phyloP scores from a whole-genome alignment of 139 green algal genomes.

The Pleodorina starrii region DNA sequence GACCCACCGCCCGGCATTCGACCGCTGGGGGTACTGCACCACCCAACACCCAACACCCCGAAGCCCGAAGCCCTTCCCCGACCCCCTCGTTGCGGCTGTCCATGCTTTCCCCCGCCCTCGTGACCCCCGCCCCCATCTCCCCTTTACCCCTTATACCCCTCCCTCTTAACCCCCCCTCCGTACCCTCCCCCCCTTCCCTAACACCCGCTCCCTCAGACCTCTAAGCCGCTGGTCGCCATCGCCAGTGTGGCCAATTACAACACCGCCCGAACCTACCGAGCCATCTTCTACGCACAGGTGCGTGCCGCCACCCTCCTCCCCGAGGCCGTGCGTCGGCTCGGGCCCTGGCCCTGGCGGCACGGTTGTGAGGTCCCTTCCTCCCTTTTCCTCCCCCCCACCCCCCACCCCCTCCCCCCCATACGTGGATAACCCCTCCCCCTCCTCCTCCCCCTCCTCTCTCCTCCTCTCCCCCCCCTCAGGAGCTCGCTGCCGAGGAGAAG shows the following conservation, averaged over 20 bases:
- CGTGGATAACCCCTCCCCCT: neutral
- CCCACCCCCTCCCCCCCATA: neutral
- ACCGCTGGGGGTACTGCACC: too few relatives aligned
- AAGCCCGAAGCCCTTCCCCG: too few relatives aligned
- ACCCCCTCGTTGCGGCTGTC: too few relatives aligned
- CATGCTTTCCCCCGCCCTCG: too few relatives aligned
- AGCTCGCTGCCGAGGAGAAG: constrained; percentile 23
- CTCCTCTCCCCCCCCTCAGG: neutral
- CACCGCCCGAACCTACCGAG: constrained; percentile 16
- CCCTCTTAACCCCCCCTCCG: too few relatives aligned
- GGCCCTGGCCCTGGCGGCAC: neutral
- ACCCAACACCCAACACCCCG: too few relatives aligned
- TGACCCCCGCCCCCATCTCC: too few relatives aligned
- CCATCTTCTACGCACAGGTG: constrained; percentile 34
- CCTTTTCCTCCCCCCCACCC: neutral
- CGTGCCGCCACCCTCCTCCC: neutral
- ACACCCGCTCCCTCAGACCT: neutral
- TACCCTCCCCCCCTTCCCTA: neutral
- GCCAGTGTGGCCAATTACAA: constrained; percentile 34
- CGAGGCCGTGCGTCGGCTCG: neutral
- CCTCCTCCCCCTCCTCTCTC: neutral
- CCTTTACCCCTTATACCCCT: neutral
- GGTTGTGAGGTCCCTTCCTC: neutral
- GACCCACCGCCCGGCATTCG: too few relatives aligned
- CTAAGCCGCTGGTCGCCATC: constrained; percentile 12